Evolutionary conservation across 208 protist genomes (phyloP), one percentile per base, ranked within the genome.

Genomic region (Leishmania aethiopica): DNA sequence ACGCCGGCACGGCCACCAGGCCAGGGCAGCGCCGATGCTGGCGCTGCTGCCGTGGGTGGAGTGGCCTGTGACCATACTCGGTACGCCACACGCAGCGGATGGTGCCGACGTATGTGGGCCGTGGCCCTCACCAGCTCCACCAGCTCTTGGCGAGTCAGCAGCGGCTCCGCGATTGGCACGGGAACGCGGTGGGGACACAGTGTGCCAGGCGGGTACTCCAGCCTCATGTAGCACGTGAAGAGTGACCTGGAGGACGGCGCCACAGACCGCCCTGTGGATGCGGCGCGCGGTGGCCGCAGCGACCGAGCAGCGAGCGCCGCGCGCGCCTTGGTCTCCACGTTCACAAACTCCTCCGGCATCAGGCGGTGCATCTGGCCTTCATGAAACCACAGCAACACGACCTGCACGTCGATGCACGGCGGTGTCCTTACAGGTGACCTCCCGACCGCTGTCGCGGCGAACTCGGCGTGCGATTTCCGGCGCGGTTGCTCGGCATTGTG

Each of bases 41-140:
- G 75, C 40, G 53, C 73, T 77, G 51, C 47, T 62, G 32, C 73
- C 17, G 49, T 53, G 3, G 64, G 45, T 11, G 47, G 32, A 4
- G 51, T 51, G 40, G 66, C 59, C 32, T 74, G 69, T 42, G 81
- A 64, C 62, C 78, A 82, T 1, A 92, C 76, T 62, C 86, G 89
- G 78, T 92, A 92, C 25, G 86, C 84, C n/a, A 92, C 72, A 57
- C 89, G 89, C 37, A 92, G 57, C 15, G 47, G 42, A 51, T 74
- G 72, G 70, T 89, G 82, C 15, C 79, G 73, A 13, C 82, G 84
- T 28, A 89, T 42, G n/a, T 78, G 77, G 28, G 84, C 78, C 1
- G 82, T 78, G 3, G 66, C 69, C 1, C 84, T 78, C 28, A 92
- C 83, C 19, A 92, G 70, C 78, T 86, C 80, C 1, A 85, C 64